Conservation (phyloP, 2,329 filamentous ascomycete genomes). For the Hymenoscyphus fructigenus region DNA sequence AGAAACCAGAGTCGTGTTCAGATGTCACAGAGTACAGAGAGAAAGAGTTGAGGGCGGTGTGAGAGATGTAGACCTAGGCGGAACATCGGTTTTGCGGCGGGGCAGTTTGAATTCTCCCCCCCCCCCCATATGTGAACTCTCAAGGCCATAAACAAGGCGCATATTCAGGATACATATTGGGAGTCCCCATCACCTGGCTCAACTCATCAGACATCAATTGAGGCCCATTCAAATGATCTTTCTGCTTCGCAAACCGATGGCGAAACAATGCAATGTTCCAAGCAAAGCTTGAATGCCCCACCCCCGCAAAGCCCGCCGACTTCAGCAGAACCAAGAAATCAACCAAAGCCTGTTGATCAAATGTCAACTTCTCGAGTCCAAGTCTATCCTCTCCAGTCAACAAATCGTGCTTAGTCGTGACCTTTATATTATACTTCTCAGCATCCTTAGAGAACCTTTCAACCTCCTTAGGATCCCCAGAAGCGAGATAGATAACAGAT, state of each 20-base stretch:
- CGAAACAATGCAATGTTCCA: conserved; percentile 45
- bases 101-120: too few relatives aligned
- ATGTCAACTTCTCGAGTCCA: conserved; percentile 40
- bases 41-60: too few relatives aligned
- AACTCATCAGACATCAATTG: conserved; percentile 25
- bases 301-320: conserved; percentile 43
- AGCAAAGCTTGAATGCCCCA: conserved; percentile 45
- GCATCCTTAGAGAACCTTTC: conserved; percentile 38
- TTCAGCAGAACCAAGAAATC: conserved; percentile 50
- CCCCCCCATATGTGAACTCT: not conserved
- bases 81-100: too few relatives aligned
- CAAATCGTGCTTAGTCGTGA: conserved; percentile 45
- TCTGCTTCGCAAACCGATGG: conserved; percentile 19
- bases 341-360: conserved; percentile 49
- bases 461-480: conserved; percentile 41
- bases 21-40: too few relatives aligned
- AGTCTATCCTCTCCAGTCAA: conserved; percentile 37
- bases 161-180: conserved; percentile 22
- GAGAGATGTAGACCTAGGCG: too few relatives aligned
- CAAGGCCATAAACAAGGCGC: conserved; percentile 25
- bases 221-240: conserved; percentile 20
- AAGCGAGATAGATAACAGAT: conserved; percentile 43
- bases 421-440: conserved; percentile 36
- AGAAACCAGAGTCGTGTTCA: not conserved
- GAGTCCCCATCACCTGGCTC: conserved; percentile 22